phyloP scores from a whole-genome alignment of 106 monocot genomes.

The Ottelia alismoides region DNA sequence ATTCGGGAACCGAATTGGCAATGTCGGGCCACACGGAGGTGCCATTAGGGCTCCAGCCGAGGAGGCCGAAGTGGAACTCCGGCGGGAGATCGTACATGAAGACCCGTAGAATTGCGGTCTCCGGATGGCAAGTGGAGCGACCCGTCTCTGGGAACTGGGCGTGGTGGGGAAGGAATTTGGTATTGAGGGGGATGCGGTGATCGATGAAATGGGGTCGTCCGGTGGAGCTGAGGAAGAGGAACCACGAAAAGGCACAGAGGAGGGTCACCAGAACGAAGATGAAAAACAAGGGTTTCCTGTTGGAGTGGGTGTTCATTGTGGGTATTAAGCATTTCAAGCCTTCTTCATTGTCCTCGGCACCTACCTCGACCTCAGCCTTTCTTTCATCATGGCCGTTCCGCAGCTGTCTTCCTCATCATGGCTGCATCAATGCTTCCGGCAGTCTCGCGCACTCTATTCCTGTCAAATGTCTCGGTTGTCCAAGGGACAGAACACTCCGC shows the following conservation, averaged over 20 bases:
- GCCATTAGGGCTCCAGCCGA: slow-evolving; percentile 30
- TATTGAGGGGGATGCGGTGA: slow-evolving; percentile 4
- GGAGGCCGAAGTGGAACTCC: slow-evolving; percentile 51
- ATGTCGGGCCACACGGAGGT: slow-evolving; percentile 40
- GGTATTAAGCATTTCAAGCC: slow-evolving; percentile 17
- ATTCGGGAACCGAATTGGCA: slow-evolving; percentile 25
- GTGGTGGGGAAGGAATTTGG: slow-evolving; percentile 24
- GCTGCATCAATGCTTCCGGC: too few species aligned
- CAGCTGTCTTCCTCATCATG: too few species aligned
- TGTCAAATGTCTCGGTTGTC: too few species aligned
- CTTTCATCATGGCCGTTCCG: too few species aligned
- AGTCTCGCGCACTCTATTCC: too few species aligned
- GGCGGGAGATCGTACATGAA: slow-evolving; percentile 67
- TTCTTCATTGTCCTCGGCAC: neutral
- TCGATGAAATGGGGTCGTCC: slow-evolving; percentile 14
- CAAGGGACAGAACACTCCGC: too few species aligned
- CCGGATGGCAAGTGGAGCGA: too few species aligned
- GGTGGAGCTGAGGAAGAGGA: slow-evolving; percentile 30
- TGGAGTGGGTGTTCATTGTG: neutral
- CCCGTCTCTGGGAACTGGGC: too few species aligned
- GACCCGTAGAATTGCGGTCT: slow-evolving; percentile 30
- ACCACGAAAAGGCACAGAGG: slow-evolving; percentile 26
- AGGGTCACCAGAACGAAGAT: slow-evolving; percentile 15
- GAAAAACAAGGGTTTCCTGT: slow-evolving; percentile 18
- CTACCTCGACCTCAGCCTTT: neutral